phyloP scores from a whole-genome alignment of 1,284 basidiomycete species.

The Heterobasidion irregulare region DNA sequence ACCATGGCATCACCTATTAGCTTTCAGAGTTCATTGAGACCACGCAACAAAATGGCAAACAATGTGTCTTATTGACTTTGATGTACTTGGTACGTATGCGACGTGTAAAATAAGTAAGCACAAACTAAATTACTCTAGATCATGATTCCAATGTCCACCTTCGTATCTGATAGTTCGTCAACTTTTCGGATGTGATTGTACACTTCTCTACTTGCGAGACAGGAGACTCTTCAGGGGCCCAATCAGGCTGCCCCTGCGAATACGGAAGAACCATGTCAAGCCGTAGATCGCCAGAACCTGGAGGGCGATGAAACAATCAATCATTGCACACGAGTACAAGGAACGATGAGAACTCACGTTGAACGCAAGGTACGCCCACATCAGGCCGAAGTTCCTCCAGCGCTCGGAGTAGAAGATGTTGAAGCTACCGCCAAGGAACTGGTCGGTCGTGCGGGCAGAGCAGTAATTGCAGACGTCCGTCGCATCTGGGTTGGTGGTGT shows the following conservation, averaged over 20 bases:
- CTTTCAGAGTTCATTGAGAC: too few relatives aligned
- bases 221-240: neutral
- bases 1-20: too few relatives aligned
- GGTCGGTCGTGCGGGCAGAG: slow-evolving; percentile 40
- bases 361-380: slow-evolving; percentile 58
- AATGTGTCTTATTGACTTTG: too few relatives aligned
- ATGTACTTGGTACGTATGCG: too few relatives aligned
- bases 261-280: slow-evolving; percentile 3
- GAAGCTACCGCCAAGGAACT: slow-evolving; percentile 43
- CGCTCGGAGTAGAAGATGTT: slow-evolving; percentile 46
- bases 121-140: too few relatives aligned
- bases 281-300: slow-evolving; percentile 1
- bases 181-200: too few relatives aligned
- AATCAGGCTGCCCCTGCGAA: neutral
- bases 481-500: slow-evolving; percentile 53
- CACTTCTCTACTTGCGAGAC: neutral
- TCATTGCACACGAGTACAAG: neutral
- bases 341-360: slow-evolving; percentile 31
- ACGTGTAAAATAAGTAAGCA: too few relatives aligned
- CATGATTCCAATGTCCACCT: too few relatives aligned
- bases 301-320: neutral
- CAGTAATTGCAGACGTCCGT: slow-evolving; percentile 52
- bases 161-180: too few relatives aligned
- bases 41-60: too few relatives aligned
- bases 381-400: slow-evolving; percentile 58